Base-by-base conservation (phyloP, 139 green algal genomes). In the Gonium pectorale region DNA sequence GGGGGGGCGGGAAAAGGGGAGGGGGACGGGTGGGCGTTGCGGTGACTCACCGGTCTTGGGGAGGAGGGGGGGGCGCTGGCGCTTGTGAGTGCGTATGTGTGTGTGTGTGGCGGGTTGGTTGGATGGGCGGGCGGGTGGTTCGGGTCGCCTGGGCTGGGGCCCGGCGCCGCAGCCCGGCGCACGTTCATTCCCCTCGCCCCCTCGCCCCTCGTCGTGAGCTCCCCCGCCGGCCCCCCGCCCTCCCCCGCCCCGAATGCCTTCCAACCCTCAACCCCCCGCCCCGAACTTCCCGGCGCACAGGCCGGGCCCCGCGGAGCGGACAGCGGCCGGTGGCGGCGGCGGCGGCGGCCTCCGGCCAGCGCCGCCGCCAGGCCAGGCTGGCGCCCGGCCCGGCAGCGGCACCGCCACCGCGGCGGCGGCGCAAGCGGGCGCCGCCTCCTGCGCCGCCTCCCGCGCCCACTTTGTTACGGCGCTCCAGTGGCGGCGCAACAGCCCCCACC, bases 381-480 rank as follows among this genome's bases (percentile, higher is more conserved):
- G n/a, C n/a, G n/a, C n/a, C 56, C 29, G 3, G 7, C 35, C 3
- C 35, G 31, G 6, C 79, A 78, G 21, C 63, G 35, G 26, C 37
- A 38, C 31, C 27, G 19, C n/a, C 26, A 11, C 8, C 43, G 17
- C 19, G 59, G 35, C 52, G 44, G 38, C 59, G 40, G 37, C 77
- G 27, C 3, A 67, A 59, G 52, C 80, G 63, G 64, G 41, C 66
- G 63, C 52, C 35, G 60, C 59, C 59, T 51, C 44, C 74, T 67
- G 49, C 38, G 51, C 75, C 41, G 52, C 33, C 70, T 35, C 31
- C n/a, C 5, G 37, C 46, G 3, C 56, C 33, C 86, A 85, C 22
- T 94, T 94, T 79, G 80, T 92, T 13, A 91, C 69, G 46, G 86
- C 87, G 17, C 62, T 94, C 84, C 80, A 68, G 37, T 94, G 90